Base-by-base conservation (phyloP, 805 yeast species). In the Brettanomyces anomalus region DNA sequence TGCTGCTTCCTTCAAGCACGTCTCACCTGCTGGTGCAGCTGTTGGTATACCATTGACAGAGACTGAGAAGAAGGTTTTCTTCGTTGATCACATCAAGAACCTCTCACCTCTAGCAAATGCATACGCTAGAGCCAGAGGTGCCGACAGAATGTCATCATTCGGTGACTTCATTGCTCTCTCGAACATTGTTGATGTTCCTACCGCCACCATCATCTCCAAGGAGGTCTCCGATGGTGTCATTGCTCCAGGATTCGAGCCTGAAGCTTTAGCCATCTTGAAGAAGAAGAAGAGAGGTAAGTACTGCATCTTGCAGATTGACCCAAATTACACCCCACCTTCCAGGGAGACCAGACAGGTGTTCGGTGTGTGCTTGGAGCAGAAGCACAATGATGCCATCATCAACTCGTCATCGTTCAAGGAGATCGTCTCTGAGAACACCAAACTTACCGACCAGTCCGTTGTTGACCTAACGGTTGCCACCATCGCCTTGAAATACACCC, bases 81-180 rank as follows among this genome's bases (percentile, higher is more conserved):
- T 93, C 63, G 98, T 93, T 50, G 80, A 79, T 54, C 96, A 87
- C 65, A 87, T 90, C 58, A 95, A 86, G 67, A 86, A 89, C 74
- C 72, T 93, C 63, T 86, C 97, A 11, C 97, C 98, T 44, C 75
- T 93, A 61, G 98, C 98, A 50, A 84, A 85, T 61, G 98, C 98
- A 45, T 93, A 93, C 60, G 98, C 98, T 33, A 85, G 97, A 71
- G 98, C 98, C 44, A 85, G 98, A 69, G 98, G 98, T 66, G 98
- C 98, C 54, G 98, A 93, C 70, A 83, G 98, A 77, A 93, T 93
- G 98, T 89, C 97, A 5, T 85, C 96, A 13, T 93, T 93, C 63
- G 98, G 98, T 62, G 98, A 93, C 69, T 93, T 88, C 75, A 93
- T 93, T 59, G 98, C 98, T 38, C 74, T 93, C 51, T 88, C 97